These are phyloP conservation scores for Boletus edulis DNA, from an alignment of 768 basidiomycete species.

Conservation along the genomic window DNA sequence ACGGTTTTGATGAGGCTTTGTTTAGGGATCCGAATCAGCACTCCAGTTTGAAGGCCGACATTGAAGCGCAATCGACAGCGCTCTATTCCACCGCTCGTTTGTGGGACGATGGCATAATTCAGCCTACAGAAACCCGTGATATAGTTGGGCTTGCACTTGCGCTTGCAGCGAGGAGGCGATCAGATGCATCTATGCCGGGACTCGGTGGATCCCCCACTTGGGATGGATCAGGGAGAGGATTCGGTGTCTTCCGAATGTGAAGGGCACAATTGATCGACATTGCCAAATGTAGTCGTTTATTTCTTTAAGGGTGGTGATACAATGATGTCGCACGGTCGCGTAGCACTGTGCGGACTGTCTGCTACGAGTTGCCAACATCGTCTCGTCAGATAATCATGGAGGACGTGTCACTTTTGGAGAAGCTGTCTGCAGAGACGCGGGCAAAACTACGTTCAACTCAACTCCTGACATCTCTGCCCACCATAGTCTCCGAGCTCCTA, in stretches of 20 bases:
- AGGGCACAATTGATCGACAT: constrained; percentile 16
- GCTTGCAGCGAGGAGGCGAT: constrained; percentile 55
- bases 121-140: constrained; percentile 84
- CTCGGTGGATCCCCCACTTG: constrained; percentile 42
- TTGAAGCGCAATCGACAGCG: constrained; percentile 86
- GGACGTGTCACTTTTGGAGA: constrained; percentile 22
- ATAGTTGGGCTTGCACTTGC: constrained; percentile 86
- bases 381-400: constrained; percentile 12
- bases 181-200: constrained; percentile 8
- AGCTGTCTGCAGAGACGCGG: constrained; percentile 61
- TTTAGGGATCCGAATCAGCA: constrained; percentile 79
- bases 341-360: too few species aligned
- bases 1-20: background rate
- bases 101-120: constrained; percentile 93
- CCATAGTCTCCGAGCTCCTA: constrained; percentile 79
- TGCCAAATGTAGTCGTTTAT: constrained; percentile 28
- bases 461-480: constrained; percentile 77
- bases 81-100: constrained; percentile 88
- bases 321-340: too few species aligned
- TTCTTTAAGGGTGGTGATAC: too few species aligned
- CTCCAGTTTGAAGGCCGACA: constrained; percentile 68
- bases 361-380: too few species aligned
- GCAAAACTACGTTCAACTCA: constrained; percentile 77
- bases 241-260: constrained; percentile 92
- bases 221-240: constrained; percentile 70